These are phyloP conservation scores for Podila horticola DNA, from an alignment of 192 early-diverging fungal species.

Conservation along the genomic window DNA sequence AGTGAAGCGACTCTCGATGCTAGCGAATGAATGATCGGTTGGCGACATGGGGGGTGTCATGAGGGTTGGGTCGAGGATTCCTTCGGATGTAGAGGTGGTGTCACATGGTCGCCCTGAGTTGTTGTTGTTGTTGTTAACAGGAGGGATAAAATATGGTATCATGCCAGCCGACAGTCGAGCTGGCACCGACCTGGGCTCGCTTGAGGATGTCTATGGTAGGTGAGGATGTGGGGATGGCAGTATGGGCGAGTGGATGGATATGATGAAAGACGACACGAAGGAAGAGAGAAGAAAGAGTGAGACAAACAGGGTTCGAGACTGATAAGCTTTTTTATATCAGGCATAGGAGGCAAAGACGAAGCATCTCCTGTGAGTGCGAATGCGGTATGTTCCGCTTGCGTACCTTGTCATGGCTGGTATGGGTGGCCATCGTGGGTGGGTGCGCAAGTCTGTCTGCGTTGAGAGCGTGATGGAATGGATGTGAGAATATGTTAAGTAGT, in stretches of 20 bases:
- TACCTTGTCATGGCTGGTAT: no score
- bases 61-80: slow-evolving; percentile 17
- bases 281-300: neutral
- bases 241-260: neutral
- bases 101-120: no score
- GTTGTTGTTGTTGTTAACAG: neutral
- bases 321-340: no score
- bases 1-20: slow-evolving; percentile 29
- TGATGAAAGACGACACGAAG: slow-evolving; percentile 1
- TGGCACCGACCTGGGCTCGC: slow-evolving; percentile 25
- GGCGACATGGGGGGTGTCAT: slow-evolving; percentile 53
- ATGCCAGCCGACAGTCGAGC: slow-evolving; percentile 45
- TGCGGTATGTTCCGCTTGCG: no score
- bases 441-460: no score
- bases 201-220: neutral
- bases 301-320: no score
- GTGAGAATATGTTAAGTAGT: no score
- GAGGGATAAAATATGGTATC: slow-evolving; percentile 47
- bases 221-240: neutral
- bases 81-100: no score
- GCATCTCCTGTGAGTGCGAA: no score
- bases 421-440: no score
- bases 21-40: slow-evolving; percentile 36
- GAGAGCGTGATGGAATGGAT: no score
- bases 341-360: no score